These are phyloP conservation scores for Erodium texanum DNA, from an alignment of 441 rosid genomes.

Conservation along the genomic window DNA sequence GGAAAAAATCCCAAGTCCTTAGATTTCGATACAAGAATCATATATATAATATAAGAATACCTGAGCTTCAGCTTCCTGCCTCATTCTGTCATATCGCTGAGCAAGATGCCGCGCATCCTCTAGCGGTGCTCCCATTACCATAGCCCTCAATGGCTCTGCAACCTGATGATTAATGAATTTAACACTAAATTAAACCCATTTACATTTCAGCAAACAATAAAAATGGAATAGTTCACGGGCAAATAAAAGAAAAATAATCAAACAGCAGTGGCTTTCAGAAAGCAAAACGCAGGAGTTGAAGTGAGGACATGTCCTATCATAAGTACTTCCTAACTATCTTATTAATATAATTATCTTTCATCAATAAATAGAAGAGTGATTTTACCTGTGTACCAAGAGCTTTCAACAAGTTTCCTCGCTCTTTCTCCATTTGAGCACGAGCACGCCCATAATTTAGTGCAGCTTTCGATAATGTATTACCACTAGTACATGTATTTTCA, in stretches of 20 bases:
- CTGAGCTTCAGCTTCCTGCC: slow-evolving; percentile 91
- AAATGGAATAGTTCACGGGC: neutral
- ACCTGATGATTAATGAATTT: slow-evolving; percentile 39
- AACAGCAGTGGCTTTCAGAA: too few relatives aligned
- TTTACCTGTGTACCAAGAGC: slow-evolving; percentile 78
- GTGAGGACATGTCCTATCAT: neutral
- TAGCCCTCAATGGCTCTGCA: slow-evolving; percentile 85
- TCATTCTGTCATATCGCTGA: slow-evolving; percentile 75
- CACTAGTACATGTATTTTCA: slow-evolving; percentile 81
- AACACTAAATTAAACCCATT: slow-evolving; percentile 14
- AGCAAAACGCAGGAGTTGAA: neutral
- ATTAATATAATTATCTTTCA: too few relatives aligned
- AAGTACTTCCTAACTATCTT: neutral
- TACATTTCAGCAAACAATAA: neutral
- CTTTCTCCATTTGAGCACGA: slow-evolving; percentile 81
- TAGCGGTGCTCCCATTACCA: slow-evolving; percentile 86
- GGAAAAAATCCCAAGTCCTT: neutral
- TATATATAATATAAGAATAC: slow-evolving; percentile 28
- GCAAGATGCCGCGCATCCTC: slow-evolving; percentile 96
- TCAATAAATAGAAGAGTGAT: neutral
- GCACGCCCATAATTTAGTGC: slow-evolving; percentile 55
- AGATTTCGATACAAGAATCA: slow-evolving; percentile 11
- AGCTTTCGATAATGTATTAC: slow-evolving; percentile 67
- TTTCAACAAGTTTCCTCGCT: slow-evolving; percentile 67
- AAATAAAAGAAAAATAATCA: neutral